Evolutionary conservation across 2,329 filamentous ascomycete genomes (phyloP).

Genomic region (Ascochyta viciae-villosae): DNA sequence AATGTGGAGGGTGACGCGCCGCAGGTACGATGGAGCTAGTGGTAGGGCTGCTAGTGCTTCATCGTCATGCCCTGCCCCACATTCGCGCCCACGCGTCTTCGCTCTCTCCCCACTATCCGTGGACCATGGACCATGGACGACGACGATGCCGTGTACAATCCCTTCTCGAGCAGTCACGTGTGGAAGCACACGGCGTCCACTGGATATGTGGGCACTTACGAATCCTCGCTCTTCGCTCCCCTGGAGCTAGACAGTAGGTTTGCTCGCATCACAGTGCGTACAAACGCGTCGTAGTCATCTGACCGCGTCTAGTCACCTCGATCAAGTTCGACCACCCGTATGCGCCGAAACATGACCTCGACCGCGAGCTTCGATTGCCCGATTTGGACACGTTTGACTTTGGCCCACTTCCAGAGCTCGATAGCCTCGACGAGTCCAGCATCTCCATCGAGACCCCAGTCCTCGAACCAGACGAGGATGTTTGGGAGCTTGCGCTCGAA

Average conservation of each 20-base stretch:
- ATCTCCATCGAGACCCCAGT: conserved; percentile 36
- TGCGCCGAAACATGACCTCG: conserved; percentile 44
- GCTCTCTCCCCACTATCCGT: conserved; percentile 9
- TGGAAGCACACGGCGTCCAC: conserved; percentile 62
- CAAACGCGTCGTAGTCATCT: conserved; percentile 34
- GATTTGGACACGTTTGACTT: conserved; percentile 51
- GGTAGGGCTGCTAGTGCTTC: conserved; percentile 32
- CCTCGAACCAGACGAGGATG: conserved; percentile 42
- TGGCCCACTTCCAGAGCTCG: conserved; percentile 46
- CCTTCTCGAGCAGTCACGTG: conserved; percentile 70
- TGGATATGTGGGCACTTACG: conserved; percentile 25
- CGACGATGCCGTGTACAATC: conserved; percentile 57
- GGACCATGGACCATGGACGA: conserved; percentile 11
- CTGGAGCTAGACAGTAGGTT: conserved; percentile 47
- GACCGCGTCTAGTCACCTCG: conserved; percentile 39
- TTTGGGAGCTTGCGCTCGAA: conserved; percentile 50
- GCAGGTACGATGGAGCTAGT: conserved; percentile 20
- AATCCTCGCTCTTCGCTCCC: conserved; percentile 43
- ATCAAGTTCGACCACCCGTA: conserved; percentile 51
- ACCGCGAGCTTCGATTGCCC: conserved; percentile 46
- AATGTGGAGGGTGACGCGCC: conserved; percentile 10
- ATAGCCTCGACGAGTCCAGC: conserved; percentile 41
- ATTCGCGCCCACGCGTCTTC: conserved; percentile 16
- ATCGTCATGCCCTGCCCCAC: conserved; percentile 37
- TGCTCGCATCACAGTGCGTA: conserved; percentile 29